Conservation (phyloP, 2,329 filamentous ascomycete genomes). For the Aspergillus felis region DNA sequence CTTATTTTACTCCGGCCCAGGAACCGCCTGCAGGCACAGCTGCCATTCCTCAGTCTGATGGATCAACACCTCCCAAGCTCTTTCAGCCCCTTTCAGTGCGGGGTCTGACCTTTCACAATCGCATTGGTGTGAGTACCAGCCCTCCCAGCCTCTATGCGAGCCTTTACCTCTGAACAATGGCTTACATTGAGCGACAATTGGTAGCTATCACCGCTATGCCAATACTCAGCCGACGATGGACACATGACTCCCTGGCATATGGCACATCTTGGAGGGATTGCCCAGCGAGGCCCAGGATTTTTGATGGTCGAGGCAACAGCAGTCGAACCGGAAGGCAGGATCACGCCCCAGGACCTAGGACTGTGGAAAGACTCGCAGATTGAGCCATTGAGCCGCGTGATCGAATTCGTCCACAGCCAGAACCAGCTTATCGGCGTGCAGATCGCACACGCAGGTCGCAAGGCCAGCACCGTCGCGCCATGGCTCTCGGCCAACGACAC, state of each 20-base stretch:
- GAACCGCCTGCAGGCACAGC: conserved; percentile 36
- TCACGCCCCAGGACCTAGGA: conserved; percentile 60
- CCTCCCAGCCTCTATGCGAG: background rate
- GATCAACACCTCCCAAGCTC: conserved; percentile 48
- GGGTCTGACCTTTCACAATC: conserved; percentile 56
- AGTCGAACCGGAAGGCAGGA: conserved; percentile 71
- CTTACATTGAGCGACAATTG: background rate
- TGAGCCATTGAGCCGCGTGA: conserved; percentile 60
- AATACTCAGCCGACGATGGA: conserved; percentile 66
- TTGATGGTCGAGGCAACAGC: conserved; percentile 74
- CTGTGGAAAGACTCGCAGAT: conserved; percentile 84
- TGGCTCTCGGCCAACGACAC: conserved; percentile 31
- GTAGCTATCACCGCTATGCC: conserved; percentile 54
- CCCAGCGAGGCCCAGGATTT: conserved; percentile 70
- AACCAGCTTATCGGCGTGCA: conserved; percentile 74
- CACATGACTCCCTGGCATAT: conserved; percentile 78
- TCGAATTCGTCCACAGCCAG: conserved; percentile 77
- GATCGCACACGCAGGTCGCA: conserved; percentile 72
- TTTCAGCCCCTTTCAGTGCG: conserved; percentile 57
- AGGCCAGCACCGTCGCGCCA: conserved; percentile 56
- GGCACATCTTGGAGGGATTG: conserved; percentile 75
- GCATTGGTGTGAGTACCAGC: conserved; percentile 10
- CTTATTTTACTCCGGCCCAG: conserved; percentile 40
- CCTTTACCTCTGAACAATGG: background rate
- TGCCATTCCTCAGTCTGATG: conserved; percentile 40